Evolutionary conservation across 805 yeast species (phyloP), one percentile per base, ranked within the genome.

Genomic region (Maudiozyma bulderi): DNA sequence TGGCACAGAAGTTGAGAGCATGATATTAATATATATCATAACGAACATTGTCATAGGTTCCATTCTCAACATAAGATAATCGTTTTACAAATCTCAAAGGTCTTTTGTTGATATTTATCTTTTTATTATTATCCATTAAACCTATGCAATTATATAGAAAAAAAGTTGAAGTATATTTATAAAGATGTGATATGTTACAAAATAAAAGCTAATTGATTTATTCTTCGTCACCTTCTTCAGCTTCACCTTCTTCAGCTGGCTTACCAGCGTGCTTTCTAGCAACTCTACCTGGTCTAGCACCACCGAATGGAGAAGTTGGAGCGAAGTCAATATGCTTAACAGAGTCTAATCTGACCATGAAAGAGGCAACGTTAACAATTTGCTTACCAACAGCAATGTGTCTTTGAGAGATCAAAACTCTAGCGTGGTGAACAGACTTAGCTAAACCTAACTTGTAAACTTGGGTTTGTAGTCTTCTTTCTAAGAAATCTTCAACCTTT

Each of bases 361-460:
- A 91, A 60, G 97, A 90, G 76, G 99, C 98, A 65, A 93, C 86
- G 80, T 82, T 86, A 76, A 91, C 99, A 66, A 89, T 82, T 81
- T 91, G 99, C 86, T 93, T 93, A 78, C 99, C 99, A 73, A 91
- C 99, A 71, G 97, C 95, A 73, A 91, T 91, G 83, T 91, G 99
- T 82, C 97, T 88, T 81, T 91, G 99, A 65, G 91, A 73, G 72
- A 91, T 91, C 78, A 91, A 84, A 64, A 91, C 95, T 83, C 99
- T 90, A 64, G 99, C 99, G 80, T 91, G 99, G 85, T 91, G 99
- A 72, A 91, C 86, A 66, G 97, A 90, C 82, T 90, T 91, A 70
- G 99, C 99, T 72, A 93, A 83, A 73, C 99, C 99, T 67, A 89
- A 84, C 82, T 91, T 91, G 95, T 91, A 91, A 61, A 91, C 99